These are phyloP conservation scores for Biscogniauxia marginata DNA, from an alignment of 2,329 filamentous ascomycete species.

Conservation along the genomic window DNA sequence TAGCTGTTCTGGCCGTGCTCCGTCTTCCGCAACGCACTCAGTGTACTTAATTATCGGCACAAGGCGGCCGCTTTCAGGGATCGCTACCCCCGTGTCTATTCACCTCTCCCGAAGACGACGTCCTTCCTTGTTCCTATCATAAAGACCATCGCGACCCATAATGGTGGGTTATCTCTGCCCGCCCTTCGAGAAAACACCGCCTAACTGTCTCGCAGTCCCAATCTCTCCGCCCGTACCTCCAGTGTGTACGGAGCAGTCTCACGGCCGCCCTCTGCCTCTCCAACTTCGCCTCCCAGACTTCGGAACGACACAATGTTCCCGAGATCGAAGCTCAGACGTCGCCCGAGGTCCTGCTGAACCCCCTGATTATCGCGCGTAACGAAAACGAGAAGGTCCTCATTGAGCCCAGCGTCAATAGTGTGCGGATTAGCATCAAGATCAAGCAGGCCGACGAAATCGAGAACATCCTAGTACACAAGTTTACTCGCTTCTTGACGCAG, in stretches of 20 bases:
- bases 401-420: conserved; percentile 94
- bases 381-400: conserved; percentile 96
- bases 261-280: conserved; percentile 90
- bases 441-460: conserved; percentile 99
- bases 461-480: conserved; percentile 96
- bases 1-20: no score
- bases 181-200: neutral
- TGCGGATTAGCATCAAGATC: conserved; percentile 97
- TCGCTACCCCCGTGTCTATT: conserved; percentile 7
- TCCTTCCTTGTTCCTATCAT: neutral
- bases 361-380: conserved; percentile 86
- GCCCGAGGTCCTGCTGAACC: conserved; percentile 90
- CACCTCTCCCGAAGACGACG: neutral
- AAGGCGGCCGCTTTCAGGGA: conserved; percentile 3
- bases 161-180: conserved; percentile 21
- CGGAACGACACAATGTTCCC: conserved; percentile 96
- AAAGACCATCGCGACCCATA: conserved; percentile 8
- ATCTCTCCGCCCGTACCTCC: conserved; percentile 93
- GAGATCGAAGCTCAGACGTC: conserved; percentile 93
- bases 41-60: neutral
- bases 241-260: conserved; percentile 91
- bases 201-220: conserved; percentile 66
- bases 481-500: conserved; percentile 94
- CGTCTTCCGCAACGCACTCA: no score
- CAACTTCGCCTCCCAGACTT: conserved; percentile 96